Evolutionary conservation across 2,329 filamentous ascomycete species (phyloP).

Genomic region (Ophiocordyceps polyrhachis-furcata): DNA sequence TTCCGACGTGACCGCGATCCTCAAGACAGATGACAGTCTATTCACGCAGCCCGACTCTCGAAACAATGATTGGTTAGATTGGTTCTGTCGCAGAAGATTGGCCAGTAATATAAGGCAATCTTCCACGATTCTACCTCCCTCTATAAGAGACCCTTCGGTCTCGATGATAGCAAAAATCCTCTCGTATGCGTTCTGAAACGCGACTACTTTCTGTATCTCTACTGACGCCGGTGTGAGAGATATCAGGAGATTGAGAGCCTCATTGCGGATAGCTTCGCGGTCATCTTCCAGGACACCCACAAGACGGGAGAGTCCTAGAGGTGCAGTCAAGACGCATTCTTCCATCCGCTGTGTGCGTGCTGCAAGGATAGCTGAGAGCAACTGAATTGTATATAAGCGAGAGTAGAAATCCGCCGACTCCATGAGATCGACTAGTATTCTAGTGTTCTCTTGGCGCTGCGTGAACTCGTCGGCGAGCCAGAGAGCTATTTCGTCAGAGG

Average conservation of each 20-base stretch:
- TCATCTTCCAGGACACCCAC: slow-evolving; percentile 70
- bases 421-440: slow-evolving; percentile 71
- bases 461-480: slow-evolving; percentile 98
- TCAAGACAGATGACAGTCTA: slow-evolving; percentile 51
- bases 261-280: slow-evolving; percentile 74
- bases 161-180: slow-evolving; percentile 68
- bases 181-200: slow-evolving; percentile 87
- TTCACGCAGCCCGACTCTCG: slow-evolving; percentile 72
- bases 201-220: slow-evolving; percentile 87
- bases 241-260: slow-evolving; percentile 71
- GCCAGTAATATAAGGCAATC: slow-evolving; percentile 83
- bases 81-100: slow-evolving; percentile 72
- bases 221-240: slow-evolving; percentile 71
- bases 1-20: slow-evolving; percentile 33
- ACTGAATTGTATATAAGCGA: slow-evolving; percentile 74
- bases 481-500: slow-evolving; percentile 84
- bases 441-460: slow-evolving; percentile 92
- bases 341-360: slow-evolving; percentile 83
- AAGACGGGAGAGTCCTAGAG: slow-evolving; percentile 70
- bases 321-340: slow-evolving; percentile 81
- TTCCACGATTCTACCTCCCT: slow-evolving; percentile 76
- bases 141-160: slow-evolving; percentile 59
- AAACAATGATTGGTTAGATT: slow-evolving; percentile 86
- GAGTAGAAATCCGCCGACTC: slow-evolving; percentile 80
- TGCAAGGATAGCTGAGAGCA: slow-evolving; percentile 69